phyloP scores from a whole-genome alignment of 2,329 filamentous ascomycete genomes.

The Aspergillus floridensis region DNA sequence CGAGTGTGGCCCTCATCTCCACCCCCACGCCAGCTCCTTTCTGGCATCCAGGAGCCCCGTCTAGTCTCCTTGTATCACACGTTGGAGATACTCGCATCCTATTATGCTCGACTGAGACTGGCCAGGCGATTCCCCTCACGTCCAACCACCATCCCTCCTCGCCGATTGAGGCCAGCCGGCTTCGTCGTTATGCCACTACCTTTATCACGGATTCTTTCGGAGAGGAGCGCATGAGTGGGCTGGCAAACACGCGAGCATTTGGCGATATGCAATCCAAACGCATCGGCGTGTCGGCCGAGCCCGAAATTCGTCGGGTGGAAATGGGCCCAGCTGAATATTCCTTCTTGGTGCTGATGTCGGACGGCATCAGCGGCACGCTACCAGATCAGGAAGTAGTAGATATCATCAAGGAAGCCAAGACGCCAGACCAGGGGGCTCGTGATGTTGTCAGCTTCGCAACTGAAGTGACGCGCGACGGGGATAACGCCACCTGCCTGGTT shows the following conservation, averaged over 20 bases:
- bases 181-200: constrained; percentile 79
- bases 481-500: constrained; percentile 64
- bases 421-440: constrained; percentile 78
- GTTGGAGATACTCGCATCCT: constrained; percentile 91
- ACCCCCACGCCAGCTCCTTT: constrained; percentile 89
- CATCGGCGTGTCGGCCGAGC: constrained; percentile 90
- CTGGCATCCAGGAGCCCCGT: constrained; percentile 86
- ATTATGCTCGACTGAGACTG: constrained; percentile 81
- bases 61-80: constrained; percentile 81
- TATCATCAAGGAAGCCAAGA: constrained; percentile 87
- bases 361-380: constrained; percentile 83
- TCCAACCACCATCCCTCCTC: constrained; percentile 91
- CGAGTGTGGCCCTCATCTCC: constrained; percentile 83
- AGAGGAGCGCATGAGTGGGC: constrained; percentile 88
- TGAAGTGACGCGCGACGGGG: constrained; percentile 68
- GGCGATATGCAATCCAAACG: constrained; percentile 90
- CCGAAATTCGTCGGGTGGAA: constrained; percentile 77
- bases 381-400: constrained; percentile 95
- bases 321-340: constrained; percentile 79
- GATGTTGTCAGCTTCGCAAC: constrained; percentile 84
- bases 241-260: constrained; percentile 92
- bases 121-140: constrained; percentile 75
- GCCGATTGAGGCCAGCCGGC: constrained; percentile 75
- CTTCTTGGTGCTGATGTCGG: constrained; percentile 83
- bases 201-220: constrained; percentile 96